phyloP scores from a whole-genome alignment of 768 basidiomycete species.

The Sarcodon aspratus region DNA sequence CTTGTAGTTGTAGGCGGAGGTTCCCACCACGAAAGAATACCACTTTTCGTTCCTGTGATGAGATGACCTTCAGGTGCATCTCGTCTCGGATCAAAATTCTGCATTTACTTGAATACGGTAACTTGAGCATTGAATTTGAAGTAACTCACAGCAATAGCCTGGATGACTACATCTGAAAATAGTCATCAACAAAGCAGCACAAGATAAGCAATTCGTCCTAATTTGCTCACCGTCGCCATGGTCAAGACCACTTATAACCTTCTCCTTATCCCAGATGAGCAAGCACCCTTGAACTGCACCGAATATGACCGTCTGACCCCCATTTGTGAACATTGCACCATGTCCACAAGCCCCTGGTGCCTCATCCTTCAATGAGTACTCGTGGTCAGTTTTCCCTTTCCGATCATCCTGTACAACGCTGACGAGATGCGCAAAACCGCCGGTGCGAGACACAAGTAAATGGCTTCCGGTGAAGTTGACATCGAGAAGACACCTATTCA shows the following conservation, averaged over 20 bases:
- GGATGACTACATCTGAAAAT: slow-evolving; percentile 15
- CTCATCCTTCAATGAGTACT: slow-evolving; percentile 33
- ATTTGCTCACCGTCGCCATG: slow-evolving; percentile 41
- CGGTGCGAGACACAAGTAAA: slow-evolving; percentile 39
- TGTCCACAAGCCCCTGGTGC: slow-evolving; percentile 22
- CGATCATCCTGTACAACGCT: slow-evolving; percentile 36
- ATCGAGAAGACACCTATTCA: slow-evolving; percentile 39
- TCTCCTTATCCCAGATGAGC: slow-evolving; percentile 49
- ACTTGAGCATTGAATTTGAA: slow-evolving; percentile 13
- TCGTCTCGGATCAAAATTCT: slow-evolving; percentile 35
- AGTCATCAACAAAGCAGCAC: not conserved
- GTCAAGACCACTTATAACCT: slow-evolving; percentile 46
- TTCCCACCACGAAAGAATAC: slow-evolving; percentile 39
- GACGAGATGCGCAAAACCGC: slow-evolving; percentile 40
- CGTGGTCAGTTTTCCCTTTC: slow-evolving; percentile 41
- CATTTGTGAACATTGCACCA: slow-evolving; percentile 42
- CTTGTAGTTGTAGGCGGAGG: no score
- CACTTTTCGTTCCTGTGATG: slow-evolving; percentile 45
- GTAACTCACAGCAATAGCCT: slow-evolving; percentile 23
- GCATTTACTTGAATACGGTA: slow-evolving; percentile 3
- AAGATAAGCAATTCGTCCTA: not conserved
- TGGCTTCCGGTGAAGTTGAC: slow-evolving; percentile 36
- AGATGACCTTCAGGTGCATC: slow-evolving; percentile 25
- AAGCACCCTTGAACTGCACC: slow-evolving; percentile 42
- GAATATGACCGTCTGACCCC: slow-evolving; percentile 44